Evolutionary conservation across 768 basidiomycete genomes (phyloP).

Genomic region (Mrakia gelida): DNA sequence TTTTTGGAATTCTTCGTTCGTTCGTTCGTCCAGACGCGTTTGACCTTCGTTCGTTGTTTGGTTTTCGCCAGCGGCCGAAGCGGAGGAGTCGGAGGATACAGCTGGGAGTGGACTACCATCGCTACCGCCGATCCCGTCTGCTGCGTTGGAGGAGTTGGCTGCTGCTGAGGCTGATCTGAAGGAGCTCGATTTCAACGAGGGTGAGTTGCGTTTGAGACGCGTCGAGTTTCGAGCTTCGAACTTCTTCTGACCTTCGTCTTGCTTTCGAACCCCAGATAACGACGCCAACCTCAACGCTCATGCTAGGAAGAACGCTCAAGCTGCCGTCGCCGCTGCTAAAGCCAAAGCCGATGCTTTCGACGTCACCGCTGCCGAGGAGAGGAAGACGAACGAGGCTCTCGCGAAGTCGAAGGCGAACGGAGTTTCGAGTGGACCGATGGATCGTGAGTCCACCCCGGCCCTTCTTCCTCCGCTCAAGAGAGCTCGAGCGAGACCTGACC

Average conservation of each 20-base stretch:
- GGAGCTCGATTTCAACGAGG: slow-evolving; percentile 87
- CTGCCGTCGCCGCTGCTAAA: slow-evolving; percentile 72
- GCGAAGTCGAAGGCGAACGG: not conserved
- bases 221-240: slow-evolving; percentile 9
- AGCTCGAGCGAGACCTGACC: not conserved
- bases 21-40: not conserved
- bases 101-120: slow-evolving; percentile 31
- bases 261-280: slow-evolving; percentile 58
- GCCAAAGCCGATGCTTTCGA: slow-evolving; percentile 82
- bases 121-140: slow-evolving; percentile 10
- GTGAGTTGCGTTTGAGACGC: slow-evolving; percentile 50
- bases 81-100: slow-evolving; percentile 43
- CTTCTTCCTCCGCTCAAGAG: not conserved
- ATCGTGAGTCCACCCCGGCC: slow-evolving; percentile 1
- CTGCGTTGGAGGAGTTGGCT: slow-evolving; percentile 40
- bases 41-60: not conserved
- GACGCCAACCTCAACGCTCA: slow-evolving; percentile 77
- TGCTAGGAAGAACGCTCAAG: slow-evolving; percentile 82
- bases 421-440: slow-evolving; percentile 10
- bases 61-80: slow-evolving; percentile 41
- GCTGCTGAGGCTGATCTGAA: slow-evolving; percentile 54
- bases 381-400: slow-evolving; percentile 70
- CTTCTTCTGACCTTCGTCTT: not conserved
- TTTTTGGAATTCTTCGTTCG: not conserved
- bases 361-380: slow-evolving; percentile 68